A percentile compares a stretch with the other conserved stretches of the same genome.
Evolutionary conservation across 2,329 filamentous ascomycete genomes (phyloP).

Genomic region (Aspergillus candidus): DNA sequence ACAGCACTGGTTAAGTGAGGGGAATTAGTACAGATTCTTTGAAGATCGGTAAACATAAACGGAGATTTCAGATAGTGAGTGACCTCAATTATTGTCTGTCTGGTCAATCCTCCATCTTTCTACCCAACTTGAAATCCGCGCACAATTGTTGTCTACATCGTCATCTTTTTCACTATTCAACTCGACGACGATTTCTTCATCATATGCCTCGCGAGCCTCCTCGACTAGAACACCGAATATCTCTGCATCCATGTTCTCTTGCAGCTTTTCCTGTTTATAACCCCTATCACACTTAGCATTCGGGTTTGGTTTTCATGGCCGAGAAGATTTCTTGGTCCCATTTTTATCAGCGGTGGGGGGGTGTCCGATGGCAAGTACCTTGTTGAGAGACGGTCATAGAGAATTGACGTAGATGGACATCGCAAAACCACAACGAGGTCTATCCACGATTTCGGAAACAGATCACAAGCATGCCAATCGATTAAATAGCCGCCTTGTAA

Average conservation of each 20-base stretch:
- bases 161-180: slow-evolving; percentile 73
- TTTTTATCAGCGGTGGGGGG: too few relatives aligned
- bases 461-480: slow-evolving; percentile 96
- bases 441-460: slow-evolving; percentile 90
- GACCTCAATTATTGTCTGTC: slow-evolving; percentile 22
- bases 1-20: slow-evolving; percentile 66
- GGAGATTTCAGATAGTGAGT: too few relatives aligned
- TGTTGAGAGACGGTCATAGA: slow-evolving; percentile 76
- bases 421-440: slow-evolving; percentile 90
- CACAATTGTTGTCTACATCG: slow-evolving; percentile 84
- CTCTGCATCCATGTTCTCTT: slow-evolving; percentile 94
- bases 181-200: slow-evolving; percentile 82
- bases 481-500: slow-evolving; percentile 77
- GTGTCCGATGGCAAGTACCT: slow-evolving; percentile 46
- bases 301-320: slow-evolving; percentile 3
- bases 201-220: slow-evolving; percentile 82
- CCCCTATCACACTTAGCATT: slow-evolving; percentile 46
- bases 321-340: background rate
- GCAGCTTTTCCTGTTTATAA: slow-evolving; percentile 79
- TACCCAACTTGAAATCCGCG: slow-evolving; percentile 76
- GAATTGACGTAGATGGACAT: slow-evolving; percentile 64
- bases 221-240: slow-evolving; percentile 94
- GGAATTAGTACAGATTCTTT: slow-evolving; percentile 5
- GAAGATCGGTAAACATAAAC: too few relatives aligned
- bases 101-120: slow-evolving; percentile 66